Evolutionary conservation across 2,329 filamentous ascomycete species (phyloP).

Genomic region (Fusarium falciforme): DNA sequence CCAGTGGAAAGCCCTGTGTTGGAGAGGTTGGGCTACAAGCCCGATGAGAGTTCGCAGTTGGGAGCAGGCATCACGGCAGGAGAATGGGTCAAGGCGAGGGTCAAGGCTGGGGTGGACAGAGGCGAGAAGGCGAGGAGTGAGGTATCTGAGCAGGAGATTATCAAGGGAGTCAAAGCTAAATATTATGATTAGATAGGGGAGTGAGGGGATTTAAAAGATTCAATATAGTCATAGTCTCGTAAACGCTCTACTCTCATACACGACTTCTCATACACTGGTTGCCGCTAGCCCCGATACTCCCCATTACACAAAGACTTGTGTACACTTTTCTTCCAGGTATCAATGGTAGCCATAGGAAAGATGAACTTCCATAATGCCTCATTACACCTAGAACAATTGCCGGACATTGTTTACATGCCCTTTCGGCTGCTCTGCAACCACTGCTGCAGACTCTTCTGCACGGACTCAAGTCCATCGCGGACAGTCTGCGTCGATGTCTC

Average conservation of each 20-base stretch:
- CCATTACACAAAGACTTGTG: background rate
- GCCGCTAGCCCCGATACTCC: background rate
- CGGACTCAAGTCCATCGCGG: constrained; percentile 19
- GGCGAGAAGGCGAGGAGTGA: background rate
- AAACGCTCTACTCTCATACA: background rate
- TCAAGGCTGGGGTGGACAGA: background rate
- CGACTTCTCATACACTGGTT: background rate
- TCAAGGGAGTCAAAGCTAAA: background rate
- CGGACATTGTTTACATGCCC: constrained; percentile 1
- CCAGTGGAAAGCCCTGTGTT: background rate
- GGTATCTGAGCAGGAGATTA: background rate
- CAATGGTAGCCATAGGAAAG: too few relatives aligned
- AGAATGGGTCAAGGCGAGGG: constrained; percentile 4
- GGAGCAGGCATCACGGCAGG: background rate
- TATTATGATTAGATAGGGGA: background rate
- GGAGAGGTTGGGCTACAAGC: background rate
- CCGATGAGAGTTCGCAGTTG: background rate
- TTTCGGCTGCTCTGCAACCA: constrained; percentile 28
- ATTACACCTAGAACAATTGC: too few relatives aligned
- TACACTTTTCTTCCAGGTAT: background rate
- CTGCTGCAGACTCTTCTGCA: constrained; percentile 23
- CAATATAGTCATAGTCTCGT: background rate
- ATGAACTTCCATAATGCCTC: too few relatives aligned
- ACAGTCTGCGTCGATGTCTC: constrained; percentile 16
- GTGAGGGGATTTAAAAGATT: background rate